Conservation (phyloP, 2,329 filamentous ascomycete genomes). For the Pseudovirgaria hyperparasitica region DNA sequence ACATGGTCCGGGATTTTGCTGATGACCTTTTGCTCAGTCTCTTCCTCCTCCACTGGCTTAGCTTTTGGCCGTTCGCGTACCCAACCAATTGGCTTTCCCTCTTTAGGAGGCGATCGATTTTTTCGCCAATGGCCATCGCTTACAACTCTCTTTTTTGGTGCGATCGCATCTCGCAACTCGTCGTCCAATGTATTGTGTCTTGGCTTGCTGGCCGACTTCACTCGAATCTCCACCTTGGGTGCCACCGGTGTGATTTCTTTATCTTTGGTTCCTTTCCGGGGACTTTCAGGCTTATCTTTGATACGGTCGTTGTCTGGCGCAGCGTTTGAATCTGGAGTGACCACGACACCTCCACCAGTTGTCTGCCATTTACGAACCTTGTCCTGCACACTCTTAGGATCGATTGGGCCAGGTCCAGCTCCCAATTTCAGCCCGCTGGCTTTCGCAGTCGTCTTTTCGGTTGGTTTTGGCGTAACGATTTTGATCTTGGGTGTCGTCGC, state of each 20-base stretch:
- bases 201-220: conserved; percentile 17
- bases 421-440: conserved; percentile 19
- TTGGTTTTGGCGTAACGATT: conserved; percentile 1
- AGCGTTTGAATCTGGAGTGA: conserved; percentile 10
- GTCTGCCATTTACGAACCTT: conserved; percentile 80
- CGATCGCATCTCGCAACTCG: conserved; percentile 38
- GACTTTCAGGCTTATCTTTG: conserved; percentile 16
- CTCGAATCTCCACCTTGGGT: conserved; percentile 18
- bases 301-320: conserved; percentile 14
- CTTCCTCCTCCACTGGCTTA: too few relatives aligned
- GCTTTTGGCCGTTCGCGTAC: conserved; percentile 13
- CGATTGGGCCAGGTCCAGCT: conserved; percentile 27
- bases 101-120: conserved; percentile 32
- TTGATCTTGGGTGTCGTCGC: conserved; percentile 17
- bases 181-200: conserved; percentile 27
- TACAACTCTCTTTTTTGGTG: conserved; percentile 82
- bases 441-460: neutral
- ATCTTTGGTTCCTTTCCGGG: conserved; percentile 14
- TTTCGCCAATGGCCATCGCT: conserved; percentile 81
- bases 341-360: conserved; percentile 2
- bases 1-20: too few relatives aligned
- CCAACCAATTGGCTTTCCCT: conserved; percentile 21
- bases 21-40: too few relatives aligned
- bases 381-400: conserved; percentile 46
- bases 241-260: conserved; percentile 11